Base-by-base conservation (phyloP, 176 grass and related monocot species). In the Musa itinerans region DNA sequence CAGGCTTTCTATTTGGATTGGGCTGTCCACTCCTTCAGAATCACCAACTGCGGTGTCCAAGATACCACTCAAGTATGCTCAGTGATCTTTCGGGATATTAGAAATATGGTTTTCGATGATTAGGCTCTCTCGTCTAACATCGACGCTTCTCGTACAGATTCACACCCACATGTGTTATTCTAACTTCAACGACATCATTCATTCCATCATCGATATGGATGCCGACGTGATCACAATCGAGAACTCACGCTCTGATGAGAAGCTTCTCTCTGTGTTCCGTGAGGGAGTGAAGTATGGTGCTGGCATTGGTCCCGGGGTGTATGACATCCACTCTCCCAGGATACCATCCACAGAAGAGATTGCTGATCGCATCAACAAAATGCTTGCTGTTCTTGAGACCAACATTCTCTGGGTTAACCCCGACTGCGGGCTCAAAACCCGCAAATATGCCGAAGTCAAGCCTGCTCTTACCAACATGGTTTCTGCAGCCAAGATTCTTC, bases 121-220 rank as follows among this genome's bases (percentile, higher is more conserved):
- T 43, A 43, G 34, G 34, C 34, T 6, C 66, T 53, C 5, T 21
- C 2, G 1, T 62, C 11, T 34, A 17, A 23, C 10, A 67, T 57
- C 14, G 3, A 11, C 14, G 20, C 27, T 50, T 26, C 27, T 76
- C 61, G 52, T 78, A 52, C 80, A 96, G 93, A 92, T 96, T 55
- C 93, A 96, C 85, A 96, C 93, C 1, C 89, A 96, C 74, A 96
- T 96, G 93, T 96, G 93, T 85, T 92, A 96, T 74, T 96, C 93
- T 13, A 96, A 96, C 90, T 92, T 96, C 83, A 96, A 96, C 14
- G 93, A 96, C 43, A 96, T 96, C 81, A 96, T 96, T 79, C 89
- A 88, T 74, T 96, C 93, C 57, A 96, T 96, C 85, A 92, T 96
- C 19, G 71, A 88, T 85, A 96, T 96, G 93, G 93, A 96, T 63